These are phyloP conservation scores for Solanum clarkiae DNA, from an alignment of 257 asterid species.

Conservation along the genomic window DNA sequence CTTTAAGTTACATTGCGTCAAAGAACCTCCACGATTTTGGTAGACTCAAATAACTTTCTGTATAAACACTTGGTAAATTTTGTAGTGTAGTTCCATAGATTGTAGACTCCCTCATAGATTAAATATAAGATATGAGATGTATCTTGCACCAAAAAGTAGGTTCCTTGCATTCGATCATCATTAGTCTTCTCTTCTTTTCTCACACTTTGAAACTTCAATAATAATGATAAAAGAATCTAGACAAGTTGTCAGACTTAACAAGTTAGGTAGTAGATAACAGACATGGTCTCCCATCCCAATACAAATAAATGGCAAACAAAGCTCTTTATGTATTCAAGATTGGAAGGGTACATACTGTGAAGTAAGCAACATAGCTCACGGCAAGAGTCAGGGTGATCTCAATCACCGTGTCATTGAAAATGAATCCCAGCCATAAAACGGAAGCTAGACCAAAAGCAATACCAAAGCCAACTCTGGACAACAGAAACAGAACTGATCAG, in stretches of 20 bases:
- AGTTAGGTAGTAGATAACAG: not conserved
- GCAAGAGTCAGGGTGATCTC: conserved; percentile 86
- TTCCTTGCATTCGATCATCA: not conserved
- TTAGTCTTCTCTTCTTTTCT: not conserved
- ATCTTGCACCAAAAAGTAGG: not conserved
- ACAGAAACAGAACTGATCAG: conserved; percentile 16
- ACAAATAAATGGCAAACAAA: not conserved
- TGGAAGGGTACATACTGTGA: conserved; percentile 51
- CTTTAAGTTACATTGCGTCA: not conserved
- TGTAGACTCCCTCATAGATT: not conserved
- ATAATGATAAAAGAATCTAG: not conserved
- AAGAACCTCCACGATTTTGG: not conserved
- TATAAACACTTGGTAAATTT: not conserved
- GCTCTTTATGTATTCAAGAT: not conserved
- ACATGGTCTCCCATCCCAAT: not conserved
- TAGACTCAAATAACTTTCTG: not conserved
- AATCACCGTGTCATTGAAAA: conserved; percentile 95
- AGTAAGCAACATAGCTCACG: conserved; percentile 92
- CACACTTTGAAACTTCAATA: not conserved
- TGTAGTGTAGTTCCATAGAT: not conserved
- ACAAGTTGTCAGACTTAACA: not conserved
- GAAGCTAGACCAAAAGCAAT: conserved; percentile 84
- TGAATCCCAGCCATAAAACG: conserved; percentile 87
- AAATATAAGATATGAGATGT: not conserved
- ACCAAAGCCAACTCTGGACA: conserved; percentile 70